phyloP scores from a whole-genome alignment of 2,329 filamentous ascomycete species.

The Penicillium verrucosum region DNA sequence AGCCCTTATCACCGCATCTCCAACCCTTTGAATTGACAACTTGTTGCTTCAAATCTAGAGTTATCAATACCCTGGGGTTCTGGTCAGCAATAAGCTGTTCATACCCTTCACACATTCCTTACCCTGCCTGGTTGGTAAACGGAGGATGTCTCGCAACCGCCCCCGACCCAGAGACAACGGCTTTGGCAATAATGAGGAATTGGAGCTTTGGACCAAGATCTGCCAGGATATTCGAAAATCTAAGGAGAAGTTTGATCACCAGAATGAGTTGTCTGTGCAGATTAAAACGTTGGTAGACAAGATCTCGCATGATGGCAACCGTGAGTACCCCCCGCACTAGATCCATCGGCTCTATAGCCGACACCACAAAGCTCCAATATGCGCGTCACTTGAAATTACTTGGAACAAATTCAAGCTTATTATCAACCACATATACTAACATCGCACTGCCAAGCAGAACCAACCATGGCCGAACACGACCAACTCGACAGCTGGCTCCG shows the following conservation, averaged over 20 bases:
- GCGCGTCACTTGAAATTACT: background rate
- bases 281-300: conserved; percentile 44
- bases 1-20: conserved; percentile 8
- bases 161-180: conserved; percentile 43
- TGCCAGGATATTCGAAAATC: conserved; percentile 43
- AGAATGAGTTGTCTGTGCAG: conserved; percentile 39
- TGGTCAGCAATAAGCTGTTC: background rate
- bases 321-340: conserved; percentile 33
- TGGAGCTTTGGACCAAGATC: conserved; percentile 46
- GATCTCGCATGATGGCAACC: conserved; percentile 41
- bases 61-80: background rate
- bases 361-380: background rate
- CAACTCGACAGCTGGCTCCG: conserved; percentile 47
- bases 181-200: conserved; percentile 44
- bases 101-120: background rate
- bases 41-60: background rate
- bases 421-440: conserved; percentile 12
- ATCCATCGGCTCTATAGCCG: conserved; percentile 2
- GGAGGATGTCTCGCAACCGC: conserved; percentile 43
- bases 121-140: background rate
- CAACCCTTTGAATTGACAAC: conserved; percentile 2
- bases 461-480: conserved; percentile 41
- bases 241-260: conserved; percentile 45
- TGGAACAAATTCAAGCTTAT: background rate
- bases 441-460: conserved; percentile 24